Evolutionary conservation across 352 stramenopile species (phyloP).

Genomic region (Lagenidium sp.): DNA sequence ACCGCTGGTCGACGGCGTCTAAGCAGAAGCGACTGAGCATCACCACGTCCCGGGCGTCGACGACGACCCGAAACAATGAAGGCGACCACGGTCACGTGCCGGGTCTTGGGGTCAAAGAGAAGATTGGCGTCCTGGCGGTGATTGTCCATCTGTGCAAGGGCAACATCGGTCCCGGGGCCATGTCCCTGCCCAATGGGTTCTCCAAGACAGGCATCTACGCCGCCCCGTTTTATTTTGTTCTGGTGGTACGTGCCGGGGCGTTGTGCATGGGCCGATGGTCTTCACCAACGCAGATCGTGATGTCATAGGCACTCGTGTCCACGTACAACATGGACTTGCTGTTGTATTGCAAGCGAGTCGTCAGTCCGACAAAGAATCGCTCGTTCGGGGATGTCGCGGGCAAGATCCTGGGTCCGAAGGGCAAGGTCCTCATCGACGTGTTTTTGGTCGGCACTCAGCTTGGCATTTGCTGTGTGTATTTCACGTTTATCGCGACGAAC

Average conservation of each 20-base stretch:
- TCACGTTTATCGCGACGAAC: conserved; percentile 79
- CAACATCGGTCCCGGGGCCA: conserved; percentile 68
- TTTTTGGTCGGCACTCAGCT: conserved; percentile 74
- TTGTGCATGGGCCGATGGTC: no score
- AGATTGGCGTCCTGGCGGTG: conserved; percentile 40
- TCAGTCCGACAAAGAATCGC: conserved; percentile 42
- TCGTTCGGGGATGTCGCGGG: conserved; percentile 67
- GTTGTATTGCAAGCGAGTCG: conserved; percentile 49
- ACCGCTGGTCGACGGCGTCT: neutral
- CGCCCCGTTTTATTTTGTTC: conserved; percentile 45
- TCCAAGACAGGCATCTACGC: conserved; percentile 62
- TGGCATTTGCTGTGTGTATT: conserved; percentile 80
- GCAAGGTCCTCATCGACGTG: conserved; percentile 66
- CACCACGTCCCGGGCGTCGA: neutral
- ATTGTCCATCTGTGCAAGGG: conserved; percentile 69
- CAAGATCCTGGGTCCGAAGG: conserved; percentile 44
- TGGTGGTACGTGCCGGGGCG: conserved; percentile 24
- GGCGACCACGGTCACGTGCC: no score
- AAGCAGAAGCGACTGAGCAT: neutral
- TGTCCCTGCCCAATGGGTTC: conserved; percentile 72
- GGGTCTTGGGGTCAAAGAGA: conserved; percentile 22
- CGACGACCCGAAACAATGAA: no score
- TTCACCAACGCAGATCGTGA: neutral
- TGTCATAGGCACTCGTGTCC: conserved; percentile 44
- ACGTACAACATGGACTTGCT: conserved; percentile 83